A percentile compares a stretch with the other conserved stretches of the same genome.
phyloP scores from a whole-genome alignment of 345 rosid genomes.

The Brassica carinata region DNA sequence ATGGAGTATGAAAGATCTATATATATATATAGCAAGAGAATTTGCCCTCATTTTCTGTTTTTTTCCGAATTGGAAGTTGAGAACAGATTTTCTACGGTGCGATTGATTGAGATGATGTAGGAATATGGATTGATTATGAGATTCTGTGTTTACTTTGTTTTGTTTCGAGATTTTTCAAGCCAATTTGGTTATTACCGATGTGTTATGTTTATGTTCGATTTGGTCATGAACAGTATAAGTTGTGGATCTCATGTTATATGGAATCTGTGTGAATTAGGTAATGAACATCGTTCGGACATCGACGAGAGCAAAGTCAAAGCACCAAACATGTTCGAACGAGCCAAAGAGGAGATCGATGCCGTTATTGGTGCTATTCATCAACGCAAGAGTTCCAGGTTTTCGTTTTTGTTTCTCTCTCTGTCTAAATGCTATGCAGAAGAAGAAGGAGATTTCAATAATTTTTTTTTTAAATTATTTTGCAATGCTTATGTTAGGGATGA shows the following conservation, averaged over 20 bases:
- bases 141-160: neutral
- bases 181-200: slow-evolving; percentile 3
- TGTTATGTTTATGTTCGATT: neutral
- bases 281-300: slow-evolving; percentile 28
- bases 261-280: slow-evolving; percentile 2
- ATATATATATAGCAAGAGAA: too few relatives aligned
- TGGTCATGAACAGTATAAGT: neutral
- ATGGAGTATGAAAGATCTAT: neutral
- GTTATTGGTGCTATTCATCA: slow-evolving; percentile 51
- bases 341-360: slow-evolving; percentile 70
- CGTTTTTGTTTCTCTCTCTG: neutral
- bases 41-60: too few relatives aligned
- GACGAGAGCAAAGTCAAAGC: slow-evolving; percentile 60
- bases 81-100: too few relatives aligned
- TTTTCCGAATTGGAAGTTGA: neutral
- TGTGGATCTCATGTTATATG: slow-evolving; percentile 13
- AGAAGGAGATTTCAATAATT: neutral
- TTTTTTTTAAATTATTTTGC: neutral
- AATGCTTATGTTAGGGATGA: slow-evolving; percentile 41
- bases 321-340: slow-evolving; percentile 61
- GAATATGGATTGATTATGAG: neutral
- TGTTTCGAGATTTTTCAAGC: neutral
- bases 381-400: slow-evolving; percentile 38
- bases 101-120: neutral
- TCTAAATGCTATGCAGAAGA: neutral